These are phyloP conservation scores for Mycosphaerella sp. DNA, from an alignment of 2,329 filamentous ascomycete species.

Conservation along the genomic window DNA sequence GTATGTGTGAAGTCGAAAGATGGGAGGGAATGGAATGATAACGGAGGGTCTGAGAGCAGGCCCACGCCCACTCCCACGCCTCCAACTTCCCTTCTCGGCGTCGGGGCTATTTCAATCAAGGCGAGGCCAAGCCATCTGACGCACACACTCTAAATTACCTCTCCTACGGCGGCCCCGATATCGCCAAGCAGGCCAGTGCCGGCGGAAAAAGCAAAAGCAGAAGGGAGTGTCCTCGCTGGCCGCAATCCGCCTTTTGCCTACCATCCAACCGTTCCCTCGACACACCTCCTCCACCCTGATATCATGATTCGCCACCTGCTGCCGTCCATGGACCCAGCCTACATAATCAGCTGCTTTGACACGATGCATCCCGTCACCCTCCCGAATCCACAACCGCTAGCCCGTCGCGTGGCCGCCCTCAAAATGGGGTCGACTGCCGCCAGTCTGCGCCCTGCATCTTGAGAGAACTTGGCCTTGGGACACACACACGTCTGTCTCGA, in stretches of 20 bases:
- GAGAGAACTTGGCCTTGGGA: not conserved
- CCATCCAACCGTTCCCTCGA: not conserved
- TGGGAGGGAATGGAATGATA: too few species aligned
- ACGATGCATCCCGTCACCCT: not conserved
- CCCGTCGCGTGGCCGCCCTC: slow-evolving; percentile 1
- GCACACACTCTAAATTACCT: too few species aligned
- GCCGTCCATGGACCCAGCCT: slow-evolving; percentile 1
- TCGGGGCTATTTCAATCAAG: too few species aligned
- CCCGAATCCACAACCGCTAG: not conserved
- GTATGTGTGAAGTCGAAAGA: too few species aligned
- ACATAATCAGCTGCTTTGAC: not conserved
- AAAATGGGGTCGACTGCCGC: slow-evolving; percentile 8
- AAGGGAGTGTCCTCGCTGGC: too few species aligned
- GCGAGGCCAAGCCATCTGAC: too few species aligned
- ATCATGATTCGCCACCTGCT: not conserved
- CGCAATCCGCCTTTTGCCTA: not conserved
- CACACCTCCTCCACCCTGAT: not conserved
- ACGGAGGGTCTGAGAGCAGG: too few species aligned
- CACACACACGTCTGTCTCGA: not conserved
- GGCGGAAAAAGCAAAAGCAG: too few species aligned
- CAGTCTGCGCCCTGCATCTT: not conserved
- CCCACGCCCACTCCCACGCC: too few species aligned
- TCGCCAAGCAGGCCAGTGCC: too few species aligned
- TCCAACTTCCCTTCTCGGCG: too few species aligned
- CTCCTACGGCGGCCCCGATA: too few species aligned